These are phyloP conservation scores for Leavenworthia alabamica DNA, from an alignment of 345 rosid genomes.

Conservation along the genomic window DNA sequence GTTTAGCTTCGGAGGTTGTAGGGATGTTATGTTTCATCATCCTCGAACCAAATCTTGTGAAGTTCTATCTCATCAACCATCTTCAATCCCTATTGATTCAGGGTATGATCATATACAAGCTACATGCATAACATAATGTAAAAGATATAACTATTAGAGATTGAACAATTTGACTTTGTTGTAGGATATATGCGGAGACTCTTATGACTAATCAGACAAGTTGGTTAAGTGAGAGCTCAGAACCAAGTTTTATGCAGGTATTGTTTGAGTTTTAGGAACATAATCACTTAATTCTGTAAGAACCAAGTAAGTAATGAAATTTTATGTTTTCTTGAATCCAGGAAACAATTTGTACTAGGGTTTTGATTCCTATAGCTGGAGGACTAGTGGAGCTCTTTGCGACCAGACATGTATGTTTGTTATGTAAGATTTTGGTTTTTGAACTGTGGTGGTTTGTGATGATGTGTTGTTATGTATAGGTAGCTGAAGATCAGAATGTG, in stretches of 20 bases:
- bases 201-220: constrained; percentile 57
- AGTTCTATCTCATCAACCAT: constrained; percentile 57
- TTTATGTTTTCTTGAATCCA: constrained; percentile 26
- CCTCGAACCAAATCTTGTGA: constrained; percentile 60
- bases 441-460: not conserved
- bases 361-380: constrained; percentile 71
- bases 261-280: not conserved
- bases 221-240: constrained; percentile 60
- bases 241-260: constrained; percentile 45
- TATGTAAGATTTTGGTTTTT: not conserved
- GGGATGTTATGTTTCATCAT: constrained; percentile 66
- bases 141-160: not conserved
- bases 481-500: constrained; percentile 60
- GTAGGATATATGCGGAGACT: constrained; percentile 61
- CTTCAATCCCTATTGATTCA: constrained; percentile 56
- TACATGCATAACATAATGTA: not conserved
- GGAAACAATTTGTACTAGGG: constrained; percentile 74
- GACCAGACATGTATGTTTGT: constrained; percentile 52
- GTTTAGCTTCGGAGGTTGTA: constrained; percentile 51
- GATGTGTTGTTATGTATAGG: constrained; percentile 34
- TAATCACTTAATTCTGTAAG: not conserved
- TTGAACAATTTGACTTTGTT: not conserved
- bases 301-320: not conserved
- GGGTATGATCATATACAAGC: constrained; percentile 33
- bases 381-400: constrained; percentile 75